Evolutionary conservation across 176 grass and related monocot species (phyloP).

Genomic region (Eleusine coracana): DNA sequence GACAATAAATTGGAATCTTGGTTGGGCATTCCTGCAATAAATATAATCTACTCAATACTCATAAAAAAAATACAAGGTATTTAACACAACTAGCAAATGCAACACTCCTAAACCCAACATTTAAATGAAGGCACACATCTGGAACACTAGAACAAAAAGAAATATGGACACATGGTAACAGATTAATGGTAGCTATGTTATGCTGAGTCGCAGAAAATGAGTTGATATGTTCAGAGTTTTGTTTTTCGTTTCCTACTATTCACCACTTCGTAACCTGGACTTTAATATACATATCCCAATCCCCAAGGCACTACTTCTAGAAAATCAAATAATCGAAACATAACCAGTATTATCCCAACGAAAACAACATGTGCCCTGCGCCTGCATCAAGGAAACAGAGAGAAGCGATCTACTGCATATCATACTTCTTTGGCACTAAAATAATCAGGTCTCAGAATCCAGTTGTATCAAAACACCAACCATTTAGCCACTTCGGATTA

Average conservation of each 20-base stretch:
- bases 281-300: neutral
- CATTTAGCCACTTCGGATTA: neutral
- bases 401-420: neutral
- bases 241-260: neutral
- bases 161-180: neutral
- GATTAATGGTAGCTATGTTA: neutral
- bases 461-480: neutral
- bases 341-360: neutral
- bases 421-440: neutral
- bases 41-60: neutral
- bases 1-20: slow-evolving; percentile 71
- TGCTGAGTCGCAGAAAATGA: neutral
- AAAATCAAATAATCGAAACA: neutral
- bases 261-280: neutral
- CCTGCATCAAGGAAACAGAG: neutral
- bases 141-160: neutral
- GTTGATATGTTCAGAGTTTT: neutral
- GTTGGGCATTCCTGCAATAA: slow-evolving; percentile 57
- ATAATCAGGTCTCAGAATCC: neutral
- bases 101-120: neutral
- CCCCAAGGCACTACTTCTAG: too few relatives aligned
- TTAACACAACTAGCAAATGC: neutral
- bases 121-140: neutral
- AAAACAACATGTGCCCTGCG: neutral
- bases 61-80: neutral